These are phyloP conservation scores for Infundibulicybe gibba DNA, from an alignment of 768 basidiomycete species.

Conservation along the genomic window DNA sequence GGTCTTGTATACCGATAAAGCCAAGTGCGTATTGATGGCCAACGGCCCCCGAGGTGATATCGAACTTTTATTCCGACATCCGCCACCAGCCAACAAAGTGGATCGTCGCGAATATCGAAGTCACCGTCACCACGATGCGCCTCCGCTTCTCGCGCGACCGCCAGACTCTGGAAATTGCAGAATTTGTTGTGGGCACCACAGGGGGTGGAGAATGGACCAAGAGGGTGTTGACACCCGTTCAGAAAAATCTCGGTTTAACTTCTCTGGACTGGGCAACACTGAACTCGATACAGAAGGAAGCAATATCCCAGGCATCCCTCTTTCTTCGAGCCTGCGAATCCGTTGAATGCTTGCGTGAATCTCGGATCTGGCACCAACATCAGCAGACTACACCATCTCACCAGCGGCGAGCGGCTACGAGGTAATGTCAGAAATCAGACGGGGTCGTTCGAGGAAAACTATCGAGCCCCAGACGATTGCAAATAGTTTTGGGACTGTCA, in stretches of 20 bases:
- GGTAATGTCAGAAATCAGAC: too few relatives aligned
- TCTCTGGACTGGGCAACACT: slow-evolving; percentile 17
- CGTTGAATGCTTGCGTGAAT: slow-evolving; percentile 7
- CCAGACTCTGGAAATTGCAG: slow-evolving; percentile 31
- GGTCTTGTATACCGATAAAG: slow-evolving; percentile 30
- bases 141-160: slow-evolving; percentile 31
- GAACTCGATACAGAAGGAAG: slow-evolving; percentile 20
- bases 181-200: slow-evolving; percentile 19
- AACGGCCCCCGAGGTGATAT: slow-evolving; percentile 46
- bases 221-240: slow-evolving; percentile 6
- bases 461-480: too few relatives aligned
- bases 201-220: slow-evolving; percentile 37
- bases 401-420: too few relatives aligned
- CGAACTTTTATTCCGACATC: slow-evolving; percentile 31
- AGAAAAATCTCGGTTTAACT: too few relatives aligned
- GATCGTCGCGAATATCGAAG: slow-evolving; percentile 1
- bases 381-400: too few relatives aligned
- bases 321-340: slow-evolving; percentile 23
- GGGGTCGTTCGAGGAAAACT: too few relatives aligned
- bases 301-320: slow-evolving; percentile 15
- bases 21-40: slow-evolving; percentile 49
- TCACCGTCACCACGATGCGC: slow-evolving; percentile 24
- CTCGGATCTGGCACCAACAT: not conserved
- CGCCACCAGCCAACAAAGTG: slow-evolving; percentile 3
- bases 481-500: not conserved